Evolutionary conservation across 805 yeast species (phyloP), one percentile per base, ranked within the genome.

Genomic region (Blastobotrys muscicola): DNA sequence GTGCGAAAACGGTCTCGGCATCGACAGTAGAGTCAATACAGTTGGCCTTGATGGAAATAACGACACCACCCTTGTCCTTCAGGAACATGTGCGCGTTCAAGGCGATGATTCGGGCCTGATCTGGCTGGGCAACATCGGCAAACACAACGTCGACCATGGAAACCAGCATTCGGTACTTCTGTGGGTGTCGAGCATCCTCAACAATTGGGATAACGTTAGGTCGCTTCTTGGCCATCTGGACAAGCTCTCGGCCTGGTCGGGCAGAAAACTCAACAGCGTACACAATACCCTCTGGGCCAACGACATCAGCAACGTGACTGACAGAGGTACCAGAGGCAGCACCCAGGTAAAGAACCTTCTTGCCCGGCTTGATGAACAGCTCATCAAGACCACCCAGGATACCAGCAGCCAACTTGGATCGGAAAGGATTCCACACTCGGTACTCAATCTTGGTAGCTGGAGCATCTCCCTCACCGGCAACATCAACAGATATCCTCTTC

Each of bases 391-490:
- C 98, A 72, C 98, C 98, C 86, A 92, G 85, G 56, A 92, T 85
- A 84, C 98, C 98, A 51, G 98, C 98, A 66, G 98, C 98, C 73
- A 92, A 75, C 78, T 92, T 92, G 48, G 97, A 90, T 81, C 98
- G 84, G 84, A 92, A 92, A 52, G 98, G 98, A 72, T 92, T 92
- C 98, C 98, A 92, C 56, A 92, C 98, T 78, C 98, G 89, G 81
- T 92, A 92, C 75, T 92, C 98, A 50, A 80, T 77, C 76, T 92
- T 92, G 62, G 97, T 87, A 47, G 80, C 85, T 14, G 60, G 61
- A 4, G 47, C 55, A 29, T 62, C 66, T 63, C 83, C 94, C 60
- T 73, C 78, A 46, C 90, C 77, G 54, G 97, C 95, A 65, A 85
- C 96, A 67, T 92, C 98, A 50, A 92, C 76, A 46, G 94, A 69